Evolutionary conservation across 495 filamentous ascomycete genomes (phyloP).

Genomic region (Penicillium mononematosum): DNA sequence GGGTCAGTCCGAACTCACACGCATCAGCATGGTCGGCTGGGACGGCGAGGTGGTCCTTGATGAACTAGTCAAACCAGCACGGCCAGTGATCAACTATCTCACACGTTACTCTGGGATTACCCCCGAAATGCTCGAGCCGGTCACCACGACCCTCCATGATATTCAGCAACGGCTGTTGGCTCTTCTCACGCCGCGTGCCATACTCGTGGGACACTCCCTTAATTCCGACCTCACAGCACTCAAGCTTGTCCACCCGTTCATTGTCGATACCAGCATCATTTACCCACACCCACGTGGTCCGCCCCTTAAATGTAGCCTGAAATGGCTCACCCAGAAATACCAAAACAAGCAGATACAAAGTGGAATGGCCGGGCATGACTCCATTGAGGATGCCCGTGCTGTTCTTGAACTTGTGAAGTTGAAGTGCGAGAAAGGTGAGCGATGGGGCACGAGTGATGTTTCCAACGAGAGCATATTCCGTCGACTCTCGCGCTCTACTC

Average conservation of each 20-base stretch:
- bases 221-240: slow-evolving; percentile 85
- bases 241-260: slow-evolving; percentile 83
- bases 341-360: slow-evolving; percentile 84
- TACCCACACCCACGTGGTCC: slow-evolving; percentile 80
- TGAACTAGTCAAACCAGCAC: slow-evolving; percentile 84
- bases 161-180: slow-evolving; percentile 75
- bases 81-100: slow-evolving; percentile 83
- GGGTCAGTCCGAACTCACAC: slow-evolving; percentile 73
- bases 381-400: slow-evolving; percentile 85
- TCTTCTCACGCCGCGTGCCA: slow-evolving; percentile 69
- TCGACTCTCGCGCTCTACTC: slow-evolving; percentile 62
- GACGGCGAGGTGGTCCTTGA: slow-evolving; percentile 80
- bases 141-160: slow-evolving; percentile 80
- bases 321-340: slow-evolving; percentile 78
- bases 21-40: slow-evolving; percentile 85
- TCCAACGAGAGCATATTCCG: slow-evolving; percentile 85
- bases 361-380: slow-evolving; percentile 77
- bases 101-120: slow-evolving; percentile 91
- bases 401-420: slow-evolving; percentile 89
- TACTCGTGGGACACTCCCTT: slow-evolving; percentile 89
- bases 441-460: slow-evolving; percentile 74
- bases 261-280: slow-evolving; percentile 84
- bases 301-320: slow-evolving; percentile 72
- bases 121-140: slow-evolving; percentile 68
- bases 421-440: slow-evolving; percentile 88